Evolutionary conservation across 202 grass and related monocot genomes (phyloP).

Genomic region (Panicum virgatum): DNA sequence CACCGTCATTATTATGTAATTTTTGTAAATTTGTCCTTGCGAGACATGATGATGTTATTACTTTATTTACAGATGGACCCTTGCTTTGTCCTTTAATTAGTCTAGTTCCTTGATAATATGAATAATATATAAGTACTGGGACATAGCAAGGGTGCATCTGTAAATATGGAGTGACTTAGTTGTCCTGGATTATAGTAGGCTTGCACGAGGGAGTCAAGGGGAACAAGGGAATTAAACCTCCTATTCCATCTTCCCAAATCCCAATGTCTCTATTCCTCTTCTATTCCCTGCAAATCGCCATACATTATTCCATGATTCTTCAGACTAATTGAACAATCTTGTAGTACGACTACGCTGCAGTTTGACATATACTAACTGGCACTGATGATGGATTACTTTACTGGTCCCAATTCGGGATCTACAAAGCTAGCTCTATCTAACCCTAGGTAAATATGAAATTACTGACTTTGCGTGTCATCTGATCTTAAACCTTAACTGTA

Average conservation of each 20-base stretch:
- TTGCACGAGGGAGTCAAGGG: slow-evolving; percentile 59
- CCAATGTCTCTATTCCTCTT: slow-evolving; percentile 62
- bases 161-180: slow-evolving; percentile 7
- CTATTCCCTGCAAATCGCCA: slow-evolving; percentile 44
- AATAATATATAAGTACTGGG: not conserved
- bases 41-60: not conserved
- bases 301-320: slow-evolving; percentile 46
- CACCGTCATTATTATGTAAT: slow-evolving; percentile 29
- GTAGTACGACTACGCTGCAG: too few relatives aligned
- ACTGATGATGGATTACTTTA: slow-evolving; percentile 51
- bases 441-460: slow-evolving; percentile 47
- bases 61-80: not conserved
- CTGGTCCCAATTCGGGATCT: slow-evolving; percentile 51
- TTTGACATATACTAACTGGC: slow-evolving; percentile 30
- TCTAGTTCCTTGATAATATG: not conserved
- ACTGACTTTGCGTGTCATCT: slow-evolving; percentile 39
- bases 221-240: slow-evolving; percentile 61
- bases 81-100: not conserved
- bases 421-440: slow-evolving; percentile 10
- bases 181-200: slow-evolving; percentile 25
- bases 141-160: not conserved
- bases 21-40: slow-evolving; percentile 27
- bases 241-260: slow-evolving; percentile 65
- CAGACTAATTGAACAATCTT: slow-evolving; percentile 26
- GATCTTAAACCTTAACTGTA: slow-evolving; percentile 20